These are phyloP conservation scores for Smithsoniella earleae DNA, from an alignment of 163 green algal species.

Conservation along the genomic window DNA sequence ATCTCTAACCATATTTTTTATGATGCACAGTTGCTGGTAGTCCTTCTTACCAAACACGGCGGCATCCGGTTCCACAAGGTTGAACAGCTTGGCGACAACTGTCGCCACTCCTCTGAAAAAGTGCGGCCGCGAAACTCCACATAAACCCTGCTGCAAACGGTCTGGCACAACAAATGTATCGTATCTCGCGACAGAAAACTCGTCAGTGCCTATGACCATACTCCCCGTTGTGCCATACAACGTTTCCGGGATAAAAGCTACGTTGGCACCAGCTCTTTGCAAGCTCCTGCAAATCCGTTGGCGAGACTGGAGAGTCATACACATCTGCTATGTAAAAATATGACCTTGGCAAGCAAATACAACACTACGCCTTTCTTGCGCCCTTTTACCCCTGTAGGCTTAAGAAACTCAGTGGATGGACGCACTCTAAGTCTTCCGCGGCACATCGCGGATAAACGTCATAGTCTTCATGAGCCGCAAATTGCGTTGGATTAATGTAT, in stretches of 20 bases:
- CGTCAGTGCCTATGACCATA: not conserved
- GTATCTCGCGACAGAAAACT: not conserved
- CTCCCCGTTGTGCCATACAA: not conserved
- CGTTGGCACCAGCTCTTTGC: not conserved
- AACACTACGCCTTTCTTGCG: too few relatives aligned
- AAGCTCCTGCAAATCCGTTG: not conserved
- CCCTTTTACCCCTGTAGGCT: not conserved
- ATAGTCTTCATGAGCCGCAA: constrained; percentile 84
- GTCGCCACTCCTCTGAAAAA: constrained; percentile 96
- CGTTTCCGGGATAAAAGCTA: not conserved
- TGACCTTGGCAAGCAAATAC: not conserved
- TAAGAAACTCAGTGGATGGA: not conserved
- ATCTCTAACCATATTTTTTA: constrained; percentile 66
- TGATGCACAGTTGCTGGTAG: constrained; percentile 91
- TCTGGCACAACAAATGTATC: constrained; percentile 36
- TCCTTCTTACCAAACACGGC: constrained; percentile 97
- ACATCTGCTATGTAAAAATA: not conserved
- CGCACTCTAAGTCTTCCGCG: constrained; percentile 41
- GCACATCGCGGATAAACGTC: constrained; percentile 67
- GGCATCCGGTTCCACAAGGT: constrained; percentile 89
- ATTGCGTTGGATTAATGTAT: constrained; percentile 96
- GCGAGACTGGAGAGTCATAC: not conserved
- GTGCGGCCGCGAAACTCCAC: constrained; percentile 68
- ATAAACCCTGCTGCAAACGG: constrained; percentile 68
- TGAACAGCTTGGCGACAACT: constrained; percentile 95